Base-by-base conservation (phyloP, 2,329 filamentous ascomycete genomes). In the Mycogone perniciosa region DNA sequence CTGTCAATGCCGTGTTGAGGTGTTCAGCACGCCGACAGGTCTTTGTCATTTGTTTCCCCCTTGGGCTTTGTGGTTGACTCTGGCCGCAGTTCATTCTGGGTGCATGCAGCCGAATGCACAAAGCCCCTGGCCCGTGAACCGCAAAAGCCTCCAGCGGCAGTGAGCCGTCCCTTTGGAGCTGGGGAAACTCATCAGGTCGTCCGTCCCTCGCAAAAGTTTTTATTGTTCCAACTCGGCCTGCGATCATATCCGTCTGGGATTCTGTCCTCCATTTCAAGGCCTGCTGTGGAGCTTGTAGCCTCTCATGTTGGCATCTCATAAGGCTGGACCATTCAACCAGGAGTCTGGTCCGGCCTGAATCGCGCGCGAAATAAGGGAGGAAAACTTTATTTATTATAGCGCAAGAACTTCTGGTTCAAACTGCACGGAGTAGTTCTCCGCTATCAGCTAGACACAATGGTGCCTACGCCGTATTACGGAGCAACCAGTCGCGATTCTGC, bases 401-500 rank as follows among this genome's bases (percentile, higher is more conserved):
- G 20, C 20, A 20, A 20, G 20, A 20, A 20, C 20, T 20, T 20
- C 20, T 20, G 20, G 20, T 20, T 20, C 20, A 20, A 20, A 20
- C 20, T 20, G 20, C 20, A 20, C 20, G 20, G 20, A 20, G 20
- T 20, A 20, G 20, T 20, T 20, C 20, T 20, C 20, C 27, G 8
- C 11, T 31, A 38, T 46, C 39, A 20, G 37, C 33, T 29, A 35
- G 41, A 34, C 27, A 48, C 40, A 38, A 53, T 53, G 51, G 42
- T 44, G 45, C 35, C 45, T 39, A n/a, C n/a, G 37, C 37, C 37
- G 20, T 20, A 20, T 31, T 38, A 35, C 31, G 48, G 43, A 42
- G 33, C 42, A 29, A 33, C 31, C 13, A 31, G 35, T 42, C 43
- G 35, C 31, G 48, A 51, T 45, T 34, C 34, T 30, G 39, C 38